Percentiles rank a stretch among this genome's conserved stretches.
These are phyloP conservation scores for Plectosphaerella sp. DNA, from an alignment of 2,329 filamentous ascomycete genomes.

Conservation along the genomic window DNA sequence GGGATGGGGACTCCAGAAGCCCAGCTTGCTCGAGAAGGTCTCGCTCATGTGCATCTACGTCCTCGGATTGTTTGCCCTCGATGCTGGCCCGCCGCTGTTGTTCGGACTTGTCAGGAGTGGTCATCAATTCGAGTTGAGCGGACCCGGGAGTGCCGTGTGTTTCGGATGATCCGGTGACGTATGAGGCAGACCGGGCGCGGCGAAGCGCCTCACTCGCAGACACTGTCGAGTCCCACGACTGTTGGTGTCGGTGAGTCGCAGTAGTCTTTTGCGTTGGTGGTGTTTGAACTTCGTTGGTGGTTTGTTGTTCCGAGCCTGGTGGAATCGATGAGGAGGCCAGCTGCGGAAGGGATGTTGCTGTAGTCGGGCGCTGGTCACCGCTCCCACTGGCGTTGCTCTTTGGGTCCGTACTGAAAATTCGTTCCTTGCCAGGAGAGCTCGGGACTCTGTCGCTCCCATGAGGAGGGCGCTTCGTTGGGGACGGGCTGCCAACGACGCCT, in stretches of 20 bases:
- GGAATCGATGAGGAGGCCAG: constrained; percentile 7
- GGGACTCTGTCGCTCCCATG: constrained; percentile 17
- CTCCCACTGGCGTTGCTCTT: neutral
- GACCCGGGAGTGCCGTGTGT: neutral
- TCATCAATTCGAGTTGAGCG: neutral
- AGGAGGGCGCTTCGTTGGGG: constrained; percentile 31
- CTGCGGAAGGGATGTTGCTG: neutral
- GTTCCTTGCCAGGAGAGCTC: neutral
- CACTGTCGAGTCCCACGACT: constrained; percentile 36
- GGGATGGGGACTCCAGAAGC: constrained; percentile 45
- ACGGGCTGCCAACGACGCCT: constrained; percentile 14
- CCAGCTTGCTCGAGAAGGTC: constrained; percentile 65
- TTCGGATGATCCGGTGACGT: constrained; percentile 31
- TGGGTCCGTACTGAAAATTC: neutral
- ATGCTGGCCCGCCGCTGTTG: constrained; percentile 4
- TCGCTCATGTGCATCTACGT: constrained; percentile 63
- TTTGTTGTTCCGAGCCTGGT: constrained; percentile 28
- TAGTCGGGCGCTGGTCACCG: neutral
- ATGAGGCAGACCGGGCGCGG: constrained; percentile 40
- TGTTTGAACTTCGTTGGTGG: constrained; percentile 33
- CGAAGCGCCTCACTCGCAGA: constrained; percentile 17
- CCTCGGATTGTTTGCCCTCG: constrained; percentile 32
- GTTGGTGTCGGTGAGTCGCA: constrained; percentile 27
- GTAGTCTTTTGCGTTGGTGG: constrained; percentile 39
- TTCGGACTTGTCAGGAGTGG: constrained; percentile 3